Conservation (phyloP, 768 basidiomycete species). For the Suillus subluteus region DNA sequence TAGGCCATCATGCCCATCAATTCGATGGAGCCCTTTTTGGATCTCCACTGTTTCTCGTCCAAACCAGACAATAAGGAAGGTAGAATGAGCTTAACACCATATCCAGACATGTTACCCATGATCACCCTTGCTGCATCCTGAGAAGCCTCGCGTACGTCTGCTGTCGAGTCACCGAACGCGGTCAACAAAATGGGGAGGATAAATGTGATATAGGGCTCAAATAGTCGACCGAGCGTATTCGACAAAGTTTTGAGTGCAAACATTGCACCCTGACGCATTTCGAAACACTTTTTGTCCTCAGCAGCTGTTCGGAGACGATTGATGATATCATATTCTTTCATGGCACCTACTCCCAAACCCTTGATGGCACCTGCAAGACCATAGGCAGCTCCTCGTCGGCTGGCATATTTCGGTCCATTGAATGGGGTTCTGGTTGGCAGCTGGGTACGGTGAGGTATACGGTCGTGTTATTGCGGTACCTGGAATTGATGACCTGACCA, state of each 20-base stretch:
- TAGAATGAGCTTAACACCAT: constrained; percentile 94
- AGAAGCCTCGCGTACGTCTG: constrained; percentile 92
- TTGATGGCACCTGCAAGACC: constrained; percentile 92
- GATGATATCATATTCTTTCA: constrained; percentile 86
- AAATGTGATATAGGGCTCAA: constrained; percentile 90
- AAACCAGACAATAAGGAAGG: constrained; percentile 88
- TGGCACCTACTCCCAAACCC: constrained; percentile 83
- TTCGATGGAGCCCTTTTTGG: constrained; percentile 97
- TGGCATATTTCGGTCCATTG: constrained; percentile 86
- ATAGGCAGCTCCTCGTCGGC: constrained; percentile 94
- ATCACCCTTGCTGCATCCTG: constrained; percentile 91
- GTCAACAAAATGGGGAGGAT: constrained; percentile 83
- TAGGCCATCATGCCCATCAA: constrained; percentile 98
- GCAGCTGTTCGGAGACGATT: constrained; percentile 70
- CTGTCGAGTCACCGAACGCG: constrained; percentile 82
- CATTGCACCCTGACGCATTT: constrained; percentile 90
- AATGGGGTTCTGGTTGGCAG: background rate
- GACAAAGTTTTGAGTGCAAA: constrained; percentile 95
- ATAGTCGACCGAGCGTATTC: constrained; percentile 77
- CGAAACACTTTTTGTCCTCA: constrained; percentile 88
- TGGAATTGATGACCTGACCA: constrained; percentile 42
- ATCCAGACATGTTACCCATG: constrained; percentile 93
- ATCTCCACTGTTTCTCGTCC: constrained; percentile 98
- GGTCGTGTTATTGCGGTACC: constrained; percentile 50
- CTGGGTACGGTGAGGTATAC: constrained; percentile 4